These are phyloP conservation scores for Solanum hybrid DNA, from an alignment of 305 asterid genomes.

Conservation along the genomic window DNA sequence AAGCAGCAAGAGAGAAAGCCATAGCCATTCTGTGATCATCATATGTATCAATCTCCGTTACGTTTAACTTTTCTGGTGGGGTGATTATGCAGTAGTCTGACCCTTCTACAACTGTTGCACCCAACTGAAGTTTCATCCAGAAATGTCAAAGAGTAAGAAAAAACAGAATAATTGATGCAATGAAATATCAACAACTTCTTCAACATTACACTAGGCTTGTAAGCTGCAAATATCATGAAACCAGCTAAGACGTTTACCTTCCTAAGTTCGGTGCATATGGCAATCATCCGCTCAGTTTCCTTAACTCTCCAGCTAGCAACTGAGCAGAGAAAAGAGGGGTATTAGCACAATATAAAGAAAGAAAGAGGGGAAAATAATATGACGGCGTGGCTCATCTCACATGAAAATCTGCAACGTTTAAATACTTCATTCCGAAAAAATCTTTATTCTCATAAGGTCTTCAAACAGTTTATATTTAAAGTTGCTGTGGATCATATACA, in stretches of 20 bases:
- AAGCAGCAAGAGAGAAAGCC: conserved; percentile 97
- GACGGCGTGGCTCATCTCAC: neutral
- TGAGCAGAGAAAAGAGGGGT: conserved; percentile 14
- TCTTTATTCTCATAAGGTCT: neutral
- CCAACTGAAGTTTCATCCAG: conserved; percentile 42
- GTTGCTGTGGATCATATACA: neutral
- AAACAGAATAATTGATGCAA: no score
- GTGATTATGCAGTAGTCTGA: conserved; percentile 88
- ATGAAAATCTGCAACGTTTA: neutral
- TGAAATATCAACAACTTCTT: no score
- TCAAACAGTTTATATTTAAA: neutral
- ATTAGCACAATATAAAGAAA: neutral
- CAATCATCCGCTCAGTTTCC: conserved; percentile 97
- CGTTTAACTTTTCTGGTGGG: conserved; percentile 81
- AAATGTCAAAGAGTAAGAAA: neutral
- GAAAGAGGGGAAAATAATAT: neutral
- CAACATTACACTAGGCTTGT: neutral
- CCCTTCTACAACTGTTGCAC: conserved; percentile 96
- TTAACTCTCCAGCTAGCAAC: conserved; percentile 99
- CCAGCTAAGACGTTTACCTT: conserved; percentile 44
- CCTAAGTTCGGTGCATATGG: conserved; percentile 93
- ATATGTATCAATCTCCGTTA: conserved; percentile 79
- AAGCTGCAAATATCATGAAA: neutral
- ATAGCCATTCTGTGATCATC: conserved; percentile 98
- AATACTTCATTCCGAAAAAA: neutral